Evolutionary conservation across 306 rosid species (phyloP), one percentile per base, ranked within the genome.

Genomic region (Quercus mongolica): DNA sequence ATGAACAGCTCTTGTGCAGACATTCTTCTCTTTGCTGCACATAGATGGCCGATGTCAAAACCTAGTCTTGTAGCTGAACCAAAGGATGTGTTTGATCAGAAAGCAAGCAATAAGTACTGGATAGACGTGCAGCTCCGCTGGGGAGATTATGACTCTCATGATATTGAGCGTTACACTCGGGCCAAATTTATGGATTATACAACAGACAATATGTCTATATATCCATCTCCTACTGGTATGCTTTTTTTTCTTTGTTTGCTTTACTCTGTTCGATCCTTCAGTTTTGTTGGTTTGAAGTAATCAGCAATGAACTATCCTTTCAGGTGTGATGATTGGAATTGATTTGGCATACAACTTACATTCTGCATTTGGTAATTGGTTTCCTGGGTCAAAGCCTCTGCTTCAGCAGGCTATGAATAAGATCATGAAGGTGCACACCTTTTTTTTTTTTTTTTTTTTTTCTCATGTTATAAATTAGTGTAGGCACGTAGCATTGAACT

Each of bases 1-100:
- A 96, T 96, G 99, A 96, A 96, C 89, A 93, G 98, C 83, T 96
- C 99, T 76, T 96, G 99, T 89, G 99, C 98, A 8, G 99, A 96
- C 58, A 33, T 96, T 75, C 97, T 96, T 82, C 97, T 96, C 78
- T 96, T 96, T 82, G 99, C 99, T 75, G 99, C 99, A 41, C 99
- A 96, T 84, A 90, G 97, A 76, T 96, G 99, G 99, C 97, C 97
- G 28, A 96, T 96, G 99, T 96, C 98, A 51, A 96, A 96, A 87
- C 99, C 99, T 78, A 96, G 99, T 83, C 93, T 96, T 38, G 99
- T 96, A 6, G 99, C 99, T 2, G 99, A 96, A 85, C 91, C 98
- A 75, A 96, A 96, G 88, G 99, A 96, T 86, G 96, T 96, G 78
- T 96, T 93, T 83, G 99, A 96, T 85, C 99, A 96, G 85, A 96